Percentiles rank a stretch among this genome's conserved stretches.
Conservation (phyloP, 108 stramenopile genomes). For the Mayamaea pseudoterrestris region DNA sequence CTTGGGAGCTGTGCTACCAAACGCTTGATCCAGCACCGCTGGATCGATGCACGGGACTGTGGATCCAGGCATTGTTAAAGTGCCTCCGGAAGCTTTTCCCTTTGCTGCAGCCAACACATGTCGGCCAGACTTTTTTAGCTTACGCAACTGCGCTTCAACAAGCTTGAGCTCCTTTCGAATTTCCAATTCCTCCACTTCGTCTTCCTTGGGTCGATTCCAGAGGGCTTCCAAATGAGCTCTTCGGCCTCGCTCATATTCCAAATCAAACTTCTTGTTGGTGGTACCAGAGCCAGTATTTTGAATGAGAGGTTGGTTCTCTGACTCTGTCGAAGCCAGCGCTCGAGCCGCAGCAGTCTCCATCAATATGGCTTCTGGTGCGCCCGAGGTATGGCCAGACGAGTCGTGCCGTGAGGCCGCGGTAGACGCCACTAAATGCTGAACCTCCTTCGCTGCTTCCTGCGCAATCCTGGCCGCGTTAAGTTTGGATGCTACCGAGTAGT, state of each 20-base stretch:
- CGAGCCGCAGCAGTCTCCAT: slow-evolving; percentile 38
- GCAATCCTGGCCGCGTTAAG: slow-evolving; percentile 35
- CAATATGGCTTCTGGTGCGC: slow-evolving; percentile 11
- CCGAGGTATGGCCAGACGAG: slow-evolving; percentile 1
- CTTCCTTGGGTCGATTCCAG: slow-evolving; percentile 73
- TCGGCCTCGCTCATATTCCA: slow-evolving; percentile 58
- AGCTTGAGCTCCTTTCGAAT: slow-evolving; percentile 60
- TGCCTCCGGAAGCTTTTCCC: slow-evolving; percentile 4
- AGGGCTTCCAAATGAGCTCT: slow-evolving; percentile 51
- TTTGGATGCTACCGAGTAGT: slow-evolving; percentile 71
- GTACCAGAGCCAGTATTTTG: slow-evolving; percentile 42
- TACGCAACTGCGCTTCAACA: slow-evolving; percentile 73
- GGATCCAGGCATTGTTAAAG: neutral
- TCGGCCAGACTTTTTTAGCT: slow-evolving; percentile 66
- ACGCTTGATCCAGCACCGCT: slow-evolving; percentile 23
- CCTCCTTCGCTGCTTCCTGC: slow-evolving; percentile 33
- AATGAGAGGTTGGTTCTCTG: slow-evolving; percentile 36
- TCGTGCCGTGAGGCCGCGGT: slow-evolving; percentile 2
- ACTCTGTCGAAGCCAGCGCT: slow-evolving; percentile 23
- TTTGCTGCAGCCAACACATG: slow-evolving; percentile 41
- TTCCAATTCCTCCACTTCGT: slow-evolving; percentile 61
- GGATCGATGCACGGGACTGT: slow-evolving; percentile 8
- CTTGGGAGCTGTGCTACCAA: slow-evolving; percentile 59
- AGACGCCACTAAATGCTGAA: slow-evolving; percentile 10
- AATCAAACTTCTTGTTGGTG: slow-evolving; percentile 58